Evolutionary conservation across 2,329 filamentous ascomycete genomes (phyloP).

Genomic region (Apiospora marii): DNA sequence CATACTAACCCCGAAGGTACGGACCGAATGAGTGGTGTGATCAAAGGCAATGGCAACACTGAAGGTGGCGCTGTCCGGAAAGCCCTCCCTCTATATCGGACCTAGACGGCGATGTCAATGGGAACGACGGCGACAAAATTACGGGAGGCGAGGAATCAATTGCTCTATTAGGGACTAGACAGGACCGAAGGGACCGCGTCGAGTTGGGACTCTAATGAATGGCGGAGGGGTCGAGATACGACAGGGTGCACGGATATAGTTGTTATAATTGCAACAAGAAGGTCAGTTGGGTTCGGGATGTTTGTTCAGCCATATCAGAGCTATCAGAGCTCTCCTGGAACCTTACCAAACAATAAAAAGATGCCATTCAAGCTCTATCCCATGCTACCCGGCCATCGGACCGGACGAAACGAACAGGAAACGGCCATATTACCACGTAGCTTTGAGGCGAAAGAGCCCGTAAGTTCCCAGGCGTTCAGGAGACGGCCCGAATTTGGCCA

Average conservation of each 20-base stretch:
- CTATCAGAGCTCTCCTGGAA: not conserved
- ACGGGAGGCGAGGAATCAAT: not conserved
- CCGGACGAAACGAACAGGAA: conserved; percentile 3
- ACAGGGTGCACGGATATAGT: not conserved
- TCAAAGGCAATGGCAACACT: conserved; percentile 18
- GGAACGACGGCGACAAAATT: not conserved
- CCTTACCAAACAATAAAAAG: not conserved
- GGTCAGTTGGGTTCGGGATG: not conserved
- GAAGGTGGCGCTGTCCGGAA: conserved; percentile 17
- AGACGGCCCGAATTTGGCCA: conserved; percentile 20
- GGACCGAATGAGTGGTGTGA: conserved; percentile 18
- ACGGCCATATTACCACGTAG: conserved; percentile 8
- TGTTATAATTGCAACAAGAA: not conserved
- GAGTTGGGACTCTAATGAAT: not conserved
- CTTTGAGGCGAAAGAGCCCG: conserved; percentile 8
- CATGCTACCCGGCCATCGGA: conserved; percentile 13
- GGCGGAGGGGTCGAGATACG: not conserved
- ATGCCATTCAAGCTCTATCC: conserved; percentile 3
- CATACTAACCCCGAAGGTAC: conserved; percentile 15
- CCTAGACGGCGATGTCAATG: not conserved
- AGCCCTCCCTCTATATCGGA: not conserved
- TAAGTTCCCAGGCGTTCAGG: conserved; percentile 14
- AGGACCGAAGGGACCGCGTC: not conserved
- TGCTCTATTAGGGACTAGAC: no score
- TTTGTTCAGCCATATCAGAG: not conserved